Base-by-base conservation (phyloP, 768 basidiomycete species). In the Collybia nuda region DNA sequence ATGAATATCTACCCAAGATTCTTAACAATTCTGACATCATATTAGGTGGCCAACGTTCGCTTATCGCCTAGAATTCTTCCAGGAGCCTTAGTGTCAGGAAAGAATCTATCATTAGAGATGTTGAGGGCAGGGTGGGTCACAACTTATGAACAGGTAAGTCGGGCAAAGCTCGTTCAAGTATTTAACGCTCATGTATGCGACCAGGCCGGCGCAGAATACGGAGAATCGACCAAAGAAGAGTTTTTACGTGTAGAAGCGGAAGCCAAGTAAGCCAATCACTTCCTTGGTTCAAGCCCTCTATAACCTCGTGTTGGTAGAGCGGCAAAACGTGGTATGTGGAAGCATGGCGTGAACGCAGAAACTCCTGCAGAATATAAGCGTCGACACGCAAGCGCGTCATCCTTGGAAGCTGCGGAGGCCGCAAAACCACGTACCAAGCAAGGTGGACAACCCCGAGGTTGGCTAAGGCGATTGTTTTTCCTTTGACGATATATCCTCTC, bases 341-440 rank as follows among this genome's bases (percentile, higher is more conserved):
- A 67, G 22, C 55, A 77, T 2, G 83, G 82, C 1, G 59, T 57
- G 0, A 57, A 55, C 5, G 70, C 71, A 12, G 93, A 95, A 56
- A 82, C 80, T 6, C 93, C 93, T 0, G 79, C 84, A 0, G 85
- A 88, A 43, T 95, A 89, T 66, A 95, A 97, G 70, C 82, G 81
- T 28, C 76, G 90, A 29, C 67, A 84, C 57, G 77, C 79, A 0
- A 54, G 57, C 40, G 58, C 63, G 6, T 44, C 49, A 21, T 52
- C 57, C 4, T 42, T 50, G 6, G 56, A 54, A 12, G 60, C 57
- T 21, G 56, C 57, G 6, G 57, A 55, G 21, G 48, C 44, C 2
- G 46, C 32, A n/a, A 51, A 43, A 40, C 39, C 53, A 4, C 29
- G 48, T 14, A 9, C 29, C 6, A 47, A 51, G 8, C 3, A 38